Conservation (phyloP, 306 rosid genomes). For the Vachellia collinsii region DNA sequence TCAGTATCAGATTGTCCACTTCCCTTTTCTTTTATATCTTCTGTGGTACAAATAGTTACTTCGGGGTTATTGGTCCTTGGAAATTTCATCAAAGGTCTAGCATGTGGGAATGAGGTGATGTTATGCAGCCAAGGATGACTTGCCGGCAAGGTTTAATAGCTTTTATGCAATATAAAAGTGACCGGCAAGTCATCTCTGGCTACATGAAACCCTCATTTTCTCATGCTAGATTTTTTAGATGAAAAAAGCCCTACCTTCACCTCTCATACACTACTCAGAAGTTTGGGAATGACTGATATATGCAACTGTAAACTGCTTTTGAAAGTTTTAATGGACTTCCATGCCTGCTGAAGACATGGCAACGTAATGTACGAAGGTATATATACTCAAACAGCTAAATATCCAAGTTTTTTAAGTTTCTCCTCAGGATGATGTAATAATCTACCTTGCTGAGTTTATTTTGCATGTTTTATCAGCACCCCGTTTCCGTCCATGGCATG, state of each 20-base stretch:
- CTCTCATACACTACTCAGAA: slow-evolving; percentile 19
- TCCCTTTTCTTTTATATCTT: slow-evolving; percentile 17
- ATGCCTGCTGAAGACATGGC: slow-evolving; percentile 1
- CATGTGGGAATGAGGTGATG: slow-evolving; percentile 89
- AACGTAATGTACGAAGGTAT: neutral
- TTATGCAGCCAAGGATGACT: slow-evolving; percentile 99
- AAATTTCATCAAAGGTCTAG: slow-evolving; percentile 65
- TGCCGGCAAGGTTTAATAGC: slow-evolving; percentile 61
- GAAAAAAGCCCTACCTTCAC: slow-evolving; percentile 34
- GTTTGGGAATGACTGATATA: neutral
- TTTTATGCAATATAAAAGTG: neutral
- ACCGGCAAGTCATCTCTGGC: slow-evolving; percentile 94
- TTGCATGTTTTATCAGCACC: slow-evolving; percentile 34
- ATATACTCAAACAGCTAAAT: slow-evolving; percentile 14
- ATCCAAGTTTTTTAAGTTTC: neutral
- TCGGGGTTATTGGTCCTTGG: neutral
- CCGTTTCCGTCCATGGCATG: neutral
- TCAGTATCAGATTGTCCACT: slow-evolving; percentile 24
- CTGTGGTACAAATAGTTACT: slow-evolving; percentile 10
- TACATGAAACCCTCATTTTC: slow-evolving; percentile 61
- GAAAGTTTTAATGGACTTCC: neutral
- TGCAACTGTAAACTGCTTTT: neutral
- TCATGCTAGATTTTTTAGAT: slow-evolving; percentile 69
- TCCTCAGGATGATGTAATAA: slow-evolving; percentile 6
- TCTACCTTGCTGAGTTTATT: slow-evolving; percentile 1